Conservation (phyloP, 2,329 filamentous ascomycete genomes). For the Zymoseptoria ardabiliae region DNA sequence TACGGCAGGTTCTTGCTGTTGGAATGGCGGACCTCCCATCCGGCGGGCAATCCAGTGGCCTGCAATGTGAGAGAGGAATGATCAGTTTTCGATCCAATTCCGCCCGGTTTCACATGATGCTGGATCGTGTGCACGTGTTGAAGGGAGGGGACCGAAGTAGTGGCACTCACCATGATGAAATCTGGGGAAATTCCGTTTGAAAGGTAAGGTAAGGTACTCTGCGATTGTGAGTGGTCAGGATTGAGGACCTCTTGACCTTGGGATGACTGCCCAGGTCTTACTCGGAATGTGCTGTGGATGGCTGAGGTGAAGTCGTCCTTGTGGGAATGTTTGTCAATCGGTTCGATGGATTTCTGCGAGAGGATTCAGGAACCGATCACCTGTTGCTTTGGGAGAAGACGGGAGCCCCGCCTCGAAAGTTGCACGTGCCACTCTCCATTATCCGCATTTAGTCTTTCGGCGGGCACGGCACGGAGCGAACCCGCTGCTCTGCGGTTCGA, state of each 20-base stretch:
- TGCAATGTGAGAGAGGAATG: constrained; percentile 6
- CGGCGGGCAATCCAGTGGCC: constrained; percentile 28
- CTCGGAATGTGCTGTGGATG: background rate
- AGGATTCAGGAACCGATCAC: background rate
- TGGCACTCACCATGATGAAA: constrained; percentile 8
- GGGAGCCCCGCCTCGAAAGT: background rate
- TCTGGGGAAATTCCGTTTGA: constrained; percentile 4
- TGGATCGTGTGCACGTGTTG: constrained; percentile 3
- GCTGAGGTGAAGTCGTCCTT: background rate
- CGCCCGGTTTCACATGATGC: background rate
- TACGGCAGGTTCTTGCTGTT: constrained; percentile 98
- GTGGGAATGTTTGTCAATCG: background rate
- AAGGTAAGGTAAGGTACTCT: background rate
- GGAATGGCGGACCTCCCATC: constrained; percentile 79
- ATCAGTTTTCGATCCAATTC: background rate
- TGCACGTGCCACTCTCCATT: background rate
- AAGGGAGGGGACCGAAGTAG: background rate
- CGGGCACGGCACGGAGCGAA: background rate
- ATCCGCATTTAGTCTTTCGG: background rate
- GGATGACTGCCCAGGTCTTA: background rate
- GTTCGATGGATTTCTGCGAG: background rate
- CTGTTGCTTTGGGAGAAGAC: background rate
- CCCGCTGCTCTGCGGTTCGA: background rate
- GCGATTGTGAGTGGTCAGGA: background rate
- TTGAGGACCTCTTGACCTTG: background rate